Percentiles rank a stretch among this genome's conserved stretches.
phyloP scores from a whole-genome alignment of 208 protist species.

The Sergeia podlipaevii region DNA sequence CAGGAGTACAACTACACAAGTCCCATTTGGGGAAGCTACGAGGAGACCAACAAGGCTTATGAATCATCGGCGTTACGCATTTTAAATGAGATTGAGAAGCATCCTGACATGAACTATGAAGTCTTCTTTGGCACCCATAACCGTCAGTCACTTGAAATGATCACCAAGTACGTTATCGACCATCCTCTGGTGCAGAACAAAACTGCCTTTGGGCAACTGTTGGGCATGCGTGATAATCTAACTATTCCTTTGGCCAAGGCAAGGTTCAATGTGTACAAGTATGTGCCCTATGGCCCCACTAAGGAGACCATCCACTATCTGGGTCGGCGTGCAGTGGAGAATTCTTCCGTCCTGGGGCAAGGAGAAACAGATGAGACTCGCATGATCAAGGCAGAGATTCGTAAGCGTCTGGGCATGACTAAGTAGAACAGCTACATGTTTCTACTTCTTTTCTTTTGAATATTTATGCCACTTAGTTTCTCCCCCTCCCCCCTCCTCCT shows the following conservation, averaged over 20 bases:
- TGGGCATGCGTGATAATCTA: conserved; percentile 96
- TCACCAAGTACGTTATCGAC: conserved; percentile 66
- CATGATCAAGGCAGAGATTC: conserved; percentile 82
- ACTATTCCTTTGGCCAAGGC: conserved; percentile 88
- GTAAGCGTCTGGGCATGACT: conserved; percentile 39
- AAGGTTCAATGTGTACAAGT: conserved; percentile 90
- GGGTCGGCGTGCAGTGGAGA: conserved; percentile 94
- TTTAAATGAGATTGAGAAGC: conserved; percentile 43
- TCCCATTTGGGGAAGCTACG: conserved; percentile 90
- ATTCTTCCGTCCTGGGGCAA: conserved; percentile 70
- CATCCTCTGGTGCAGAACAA: conserved; percentile 30
- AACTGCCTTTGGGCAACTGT: conserved; percentile 92
- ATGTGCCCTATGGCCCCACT: conserved; percentile 97
- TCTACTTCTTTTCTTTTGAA: background rate
- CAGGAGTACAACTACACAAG: conserved; percentile 71
- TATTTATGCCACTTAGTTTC: no score
- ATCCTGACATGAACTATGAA: conserved; percentile 56
- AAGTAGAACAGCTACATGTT: background rate
- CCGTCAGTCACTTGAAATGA: conserved; percentile 66
- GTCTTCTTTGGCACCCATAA: conserved; percentile 95
- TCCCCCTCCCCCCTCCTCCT: background rate
- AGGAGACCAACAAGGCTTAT: conserved; percentile 93
- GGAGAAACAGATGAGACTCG: conserved; percentile 42
- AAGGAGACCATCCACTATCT: conserved; percentile 96
- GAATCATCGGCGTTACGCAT: conserved; percentile 57